These are phyloP conservation scores for Annulohypoxylon moriforme DNA, from an alignment of 495 filamentous ascomycete genomes.

Conservation along the genomic window DNA sequence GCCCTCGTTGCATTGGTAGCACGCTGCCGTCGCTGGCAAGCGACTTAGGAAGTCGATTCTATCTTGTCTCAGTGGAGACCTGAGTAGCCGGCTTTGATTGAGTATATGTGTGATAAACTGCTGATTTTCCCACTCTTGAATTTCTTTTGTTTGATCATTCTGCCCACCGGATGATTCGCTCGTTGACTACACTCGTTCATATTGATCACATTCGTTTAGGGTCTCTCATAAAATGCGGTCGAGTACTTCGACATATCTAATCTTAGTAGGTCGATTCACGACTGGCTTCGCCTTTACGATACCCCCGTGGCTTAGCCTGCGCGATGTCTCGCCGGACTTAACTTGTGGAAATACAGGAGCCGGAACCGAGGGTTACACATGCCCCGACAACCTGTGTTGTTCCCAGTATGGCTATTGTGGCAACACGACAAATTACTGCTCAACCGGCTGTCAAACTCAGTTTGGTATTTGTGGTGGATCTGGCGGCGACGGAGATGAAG, in stretches of 20 bases:
- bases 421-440: constrained; percentile 54
- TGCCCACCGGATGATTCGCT: constrained; percentile 6
- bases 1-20: constrained; percentile 5
- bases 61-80: constrained; percentile 21
- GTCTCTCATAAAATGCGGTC: constrained; percentile 20
- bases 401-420: constrained; percentile 57
- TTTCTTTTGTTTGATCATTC: neutral
- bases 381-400: constrained; percentile 51
- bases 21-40: neutral
- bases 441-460: constrained; percentile 52
- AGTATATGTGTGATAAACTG: constrained; percentile 29
- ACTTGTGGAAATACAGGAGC: constrained; percentile 50
- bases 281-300: constrained; percentile 23
- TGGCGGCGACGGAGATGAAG: constrained; percentile 33
- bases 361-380: constrained; percentile 49
- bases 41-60: neutral
- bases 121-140: neutral
- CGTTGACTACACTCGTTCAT: constrained; percentile 28
- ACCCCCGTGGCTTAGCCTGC: constrained; percentile 27
- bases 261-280: constrained; percentile 8
- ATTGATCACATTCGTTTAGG: constrained; percentile 21
- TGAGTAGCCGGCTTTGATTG: constrained; percentile 3
- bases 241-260: neutral
- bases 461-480: constrained; percentile 50
- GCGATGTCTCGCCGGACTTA: constrained; percentile 52